Evolutionary conservation across 768 basidiomycete species (phyloP).

Genomic region (Gloeophyllum trabeum): DNA sequence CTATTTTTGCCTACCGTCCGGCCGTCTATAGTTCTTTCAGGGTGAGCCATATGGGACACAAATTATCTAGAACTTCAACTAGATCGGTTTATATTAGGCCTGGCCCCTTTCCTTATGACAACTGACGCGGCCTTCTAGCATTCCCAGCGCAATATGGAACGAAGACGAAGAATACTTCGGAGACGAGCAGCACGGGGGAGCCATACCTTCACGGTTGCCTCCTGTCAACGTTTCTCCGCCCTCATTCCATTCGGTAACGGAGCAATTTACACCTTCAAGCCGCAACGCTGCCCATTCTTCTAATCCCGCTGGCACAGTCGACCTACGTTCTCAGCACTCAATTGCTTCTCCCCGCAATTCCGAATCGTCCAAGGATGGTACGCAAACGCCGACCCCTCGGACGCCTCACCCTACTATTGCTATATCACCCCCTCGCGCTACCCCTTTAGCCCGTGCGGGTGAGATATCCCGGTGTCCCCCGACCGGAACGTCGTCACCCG

Average conservation of each 20-base stretch:
- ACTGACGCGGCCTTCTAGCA: too few relatives aligned
- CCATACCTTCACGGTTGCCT: too few relatives aligned
- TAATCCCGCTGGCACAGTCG: not conserved
- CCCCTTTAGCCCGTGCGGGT: too few relatives aligned
- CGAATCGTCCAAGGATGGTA: not conserved
- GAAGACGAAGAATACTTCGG: too few relatives aligned
- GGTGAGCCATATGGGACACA: too few relatives aligned
- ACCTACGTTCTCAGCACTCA: not conserved
- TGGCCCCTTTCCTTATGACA: too few relatives aligned
- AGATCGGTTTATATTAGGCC: too few relatives aligned
- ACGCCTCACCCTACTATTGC: not conserved
- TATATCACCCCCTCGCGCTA: not conserved
- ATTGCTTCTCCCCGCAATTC: not conserved
- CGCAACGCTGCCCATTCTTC: not conserved
- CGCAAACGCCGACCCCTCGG: not conserved
- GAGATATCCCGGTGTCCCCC: not conserved
- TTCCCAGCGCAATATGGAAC: too few relatives aligned
- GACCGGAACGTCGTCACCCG: not conserved
- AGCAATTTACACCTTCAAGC: not conserved
- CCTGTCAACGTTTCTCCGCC: not conserved
- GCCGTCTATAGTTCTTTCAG: too few relatives aligned
- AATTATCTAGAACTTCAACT: too few relatives aligned
- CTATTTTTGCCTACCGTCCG: too few relatives aligned
- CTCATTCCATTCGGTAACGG: not conserved
- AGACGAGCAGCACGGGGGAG: too few relatives aligned